phyloP scores from a whole-genome alignment of 441 rosid genomes.

The Biscutella laevigata region DNA sequence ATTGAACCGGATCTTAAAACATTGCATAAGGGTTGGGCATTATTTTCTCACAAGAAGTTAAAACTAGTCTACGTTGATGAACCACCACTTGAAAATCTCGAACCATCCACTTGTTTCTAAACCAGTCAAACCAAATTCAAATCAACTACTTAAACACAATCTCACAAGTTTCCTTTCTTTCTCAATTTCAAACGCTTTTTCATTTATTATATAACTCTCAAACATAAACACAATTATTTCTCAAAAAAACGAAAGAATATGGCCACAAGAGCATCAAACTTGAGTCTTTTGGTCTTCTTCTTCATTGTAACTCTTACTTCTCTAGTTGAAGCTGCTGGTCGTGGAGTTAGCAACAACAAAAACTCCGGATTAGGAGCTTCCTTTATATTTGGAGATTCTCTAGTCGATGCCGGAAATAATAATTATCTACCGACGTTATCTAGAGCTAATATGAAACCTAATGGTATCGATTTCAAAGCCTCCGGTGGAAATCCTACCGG shows the following conservation, averaged over 20 bases:
- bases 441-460: conserved; percentile 66
- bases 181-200: conserved; percentile 8
- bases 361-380: conserved; percentile 51
- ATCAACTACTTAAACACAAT: conserved; percentile 20
- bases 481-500: conserved; percentile 80
- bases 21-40: too few species aligned
- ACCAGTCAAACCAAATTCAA: conserved; percentile 43
- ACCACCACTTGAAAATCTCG: conserved; percentile 21
- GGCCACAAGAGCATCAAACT: conserved; percentile 20
- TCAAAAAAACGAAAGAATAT: conserved; percentile 20
- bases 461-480: conserved; percentile 72
- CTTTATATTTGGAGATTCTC: conserved; percentile 81
- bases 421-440: conserved; percentile 69
- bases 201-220: conserved; percentile 18
- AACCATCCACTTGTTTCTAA: neutral
- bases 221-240: neutral
- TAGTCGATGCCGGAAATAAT: conserved; percentile 91
- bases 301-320: conserved; percentile 10
- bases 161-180: conserved; percentile 37
- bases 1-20: too few species aligned
- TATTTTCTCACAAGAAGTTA: conserved; percentile 22
- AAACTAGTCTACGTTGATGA: conserved; percentile 21
- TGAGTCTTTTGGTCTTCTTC: conserved; percentile 20
- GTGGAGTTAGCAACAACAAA: conserved; percentile 19
- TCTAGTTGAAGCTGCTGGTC: conserved; percentile 32